Evolutionary conservation across 495 filamentous ascomycete genomes (phyloP), one percentile per base, ranked within the genome.

Genomic region (Penicillium simplicissimum): DNA sequence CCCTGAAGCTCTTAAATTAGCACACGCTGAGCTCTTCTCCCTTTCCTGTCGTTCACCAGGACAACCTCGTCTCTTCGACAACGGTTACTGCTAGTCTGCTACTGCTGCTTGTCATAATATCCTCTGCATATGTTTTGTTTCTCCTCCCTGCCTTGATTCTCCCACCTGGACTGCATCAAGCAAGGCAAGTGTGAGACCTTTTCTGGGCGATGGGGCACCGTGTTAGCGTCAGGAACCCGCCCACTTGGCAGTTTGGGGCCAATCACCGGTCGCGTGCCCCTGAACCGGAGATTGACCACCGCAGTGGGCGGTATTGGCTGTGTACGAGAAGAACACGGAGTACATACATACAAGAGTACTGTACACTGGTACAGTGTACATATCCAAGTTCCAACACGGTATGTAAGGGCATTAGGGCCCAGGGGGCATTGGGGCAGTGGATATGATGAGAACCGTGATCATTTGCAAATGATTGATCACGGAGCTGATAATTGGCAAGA

Each of bases 221-320:
- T 3, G 25, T 55, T 70, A 70, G 71, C 56, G 72, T 68, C 72
- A 76, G 74, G 71, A 68, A 73, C 72, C 71, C 52, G 56, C 59
- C 21, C 31, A 8, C 13, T 31, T 2, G 43, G 4, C 13, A n/a
- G 2, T 15, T 15, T n/a, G 1, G 37, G 33, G 25, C 74, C 74
- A 76, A 74, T 75, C 47, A 62, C 0, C 6, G 4, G 0, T 2
- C 19, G 15, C 21, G 40, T 69, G 57, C 69, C 67, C 69, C 69
- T 71, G 69, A 71, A 47, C 42, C 53, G 59, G 61, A 59, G 57
- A 67, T 70, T 70, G 67, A 59, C 11, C 55, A 48, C 55, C 31
- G 11, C 14, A 28, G 54, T 37, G 10, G 17, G 10, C 17, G 25
- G 3, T 36, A 15, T 15, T 23, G 17, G 6, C 47, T 21, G 47